phyloP scores from a whole-genome alignment of 2,329 filamentous ascomycete genomes.

The Fusarium verticillioides region DNA sequence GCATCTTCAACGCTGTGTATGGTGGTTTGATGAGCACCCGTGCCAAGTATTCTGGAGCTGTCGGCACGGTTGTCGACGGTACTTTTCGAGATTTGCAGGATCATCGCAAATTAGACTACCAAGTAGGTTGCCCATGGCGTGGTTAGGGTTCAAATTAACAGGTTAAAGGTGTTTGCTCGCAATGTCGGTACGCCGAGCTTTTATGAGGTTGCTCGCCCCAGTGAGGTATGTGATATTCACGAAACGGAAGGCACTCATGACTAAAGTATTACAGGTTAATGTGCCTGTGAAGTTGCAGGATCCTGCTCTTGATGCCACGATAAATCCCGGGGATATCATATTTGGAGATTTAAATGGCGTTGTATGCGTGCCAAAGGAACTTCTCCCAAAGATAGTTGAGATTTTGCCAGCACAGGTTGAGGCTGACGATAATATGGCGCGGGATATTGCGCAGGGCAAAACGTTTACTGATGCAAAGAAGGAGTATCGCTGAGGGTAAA shows the following conservation, averaged over 20 bases:
- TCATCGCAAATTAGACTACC: conserved; percentile 16
- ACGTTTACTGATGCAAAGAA: not conserved
- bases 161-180: not conserved
- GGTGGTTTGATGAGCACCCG: conserved; percentile 28
- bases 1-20: conserved; percentile 19
- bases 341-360: conserved; percentile 17
- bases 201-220: conserved; percentile 3
- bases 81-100: conserved; percentile 29
- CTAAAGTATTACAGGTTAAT: not conserved
- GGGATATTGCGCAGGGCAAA: not conserved
- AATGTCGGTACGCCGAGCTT: conserved; percentile 16
- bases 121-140: rapidly evolving
- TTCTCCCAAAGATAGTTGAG: conserved; percentile 1
- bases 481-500: not conserved
- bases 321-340: conserved; percentile 5
- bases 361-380: conserved; percentile 15
- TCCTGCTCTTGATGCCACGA: not conserved
- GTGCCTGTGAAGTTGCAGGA: conserved; percentile 24
- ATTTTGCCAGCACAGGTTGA: conserved; percentile 5
- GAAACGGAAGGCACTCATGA: rapidly evolving
- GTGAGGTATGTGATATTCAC: not conserved
- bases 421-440: conserved; percentile 26
- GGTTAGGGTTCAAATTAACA: rapidly evolving
- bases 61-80: conserved; percentile 19
- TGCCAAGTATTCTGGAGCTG: conserved; percentile 11